Conservation (phyloP, 306 rosid species). For the Quercus glauca region DNA sequence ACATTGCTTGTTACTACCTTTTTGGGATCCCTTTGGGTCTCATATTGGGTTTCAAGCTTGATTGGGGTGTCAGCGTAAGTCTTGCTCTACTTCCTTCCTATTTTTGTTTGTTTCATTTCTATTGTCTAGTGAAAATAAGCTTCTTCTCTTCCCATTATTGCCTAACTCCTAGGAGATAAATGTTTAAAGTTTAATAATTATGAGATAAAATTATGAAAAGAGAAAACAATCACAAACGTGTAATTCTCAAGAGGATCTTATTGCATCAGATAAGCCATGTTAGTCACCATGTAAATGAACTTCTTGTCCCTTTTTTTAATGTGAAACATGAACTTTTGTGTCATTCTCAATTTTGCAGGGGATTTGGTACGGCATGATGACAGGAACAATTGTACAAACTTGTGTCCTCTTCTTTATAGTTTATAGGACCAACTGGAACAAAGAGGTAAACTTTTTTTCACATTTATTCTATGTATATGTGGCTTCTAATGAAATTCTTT, state of each 20-base stretch:
- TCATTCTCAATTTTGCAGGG: constrained; percentile 41
- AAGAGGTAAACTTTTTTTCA: constrained; percentile 44
- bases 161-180: too few relatives aligned
- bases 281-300: neutral
- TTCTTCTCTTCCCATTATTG: too few relatives aligned
- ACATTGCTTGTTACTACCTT: constrained; percentile 63
- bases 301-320: too few relatives aligned
- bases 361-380: constrained; percentile 71
- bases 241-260: neutral
- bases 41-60: constrained; percentile 44
- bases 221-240: too few relatives aligned
- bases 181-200: too few relatives aligned
- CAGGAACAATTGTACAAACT: constrained; percentile 70
- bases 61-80: constrained; percentile 53
- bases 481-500: too few relatives aligned
- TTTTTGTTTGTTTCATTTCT: neutral
- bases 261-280: neutral
- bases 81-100: neutral
- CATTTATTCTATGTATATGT: neutral
- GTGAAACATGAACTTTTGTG: neutral
- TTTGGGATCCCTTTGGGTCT: constrained; percentile 82
- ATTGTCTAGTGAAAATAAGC: neutral
- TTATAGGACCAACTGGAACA: constrained; percentile 65
- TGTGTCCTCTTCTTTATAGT: constrained; percentile 50
- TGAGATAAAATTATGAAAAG: too few relatives aligned